These are phyloP conservation scores for Boletus sensibilis DNA, from an alignment of 768 basidiomycete species.

Conservation along the genomic window DNA sequence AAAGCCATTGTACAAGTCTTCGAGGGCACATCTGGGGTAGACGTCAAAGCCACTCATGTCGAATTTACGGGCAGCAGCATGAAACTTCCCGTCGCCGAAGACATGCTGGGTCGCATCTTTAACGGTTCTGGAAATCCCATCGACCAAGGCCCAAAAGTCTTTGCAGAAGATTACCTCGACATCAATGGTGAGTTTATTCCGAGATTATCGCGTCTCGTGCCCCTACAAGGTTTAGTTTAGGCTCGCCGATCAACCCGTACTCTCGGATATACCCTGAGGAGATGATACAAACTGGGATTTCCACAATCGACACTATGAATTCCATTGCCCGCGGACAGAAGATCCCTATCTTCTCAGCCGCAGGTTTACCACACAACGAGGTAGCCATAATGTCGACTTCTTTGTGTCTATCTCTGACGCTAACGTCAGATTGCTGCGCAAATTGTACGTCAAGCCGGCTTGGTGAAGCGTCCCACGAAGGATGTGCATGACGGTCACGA, in stretches of 20 bases:
- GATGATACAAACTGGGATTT: constrained; percentile 99
- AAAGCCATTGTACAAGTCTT: constrained; percentile 99
- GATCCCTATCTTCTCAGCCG: constrained; percentile 99
- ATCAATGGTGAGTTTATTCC: constrained; percentile 80
- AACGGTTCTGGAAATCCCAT: constrained; percentile 98
- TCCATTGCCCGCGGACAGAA: constrained; percentile 99
- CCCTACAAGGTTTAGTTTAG: constrained; percentile 41
- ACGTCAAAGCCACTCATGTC: constrained; percentile 96
- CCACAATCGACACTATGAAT: constrained; percentile 97
- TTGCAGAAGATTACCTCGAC: constrained; percentile 98
- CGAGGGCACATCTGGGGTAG: constrained; percentile 95
- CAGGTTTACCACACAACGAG: constrained; percentile 98
- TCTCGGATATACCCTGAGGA: constrained; percentile 99
- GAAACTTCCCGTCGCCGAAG: constrained; percentile 98
- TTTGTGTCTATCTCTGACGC: constrained; percentile 24
- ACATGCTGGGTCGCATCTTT: constrained; percentile 99
- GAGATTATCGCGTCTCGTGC: neutral
- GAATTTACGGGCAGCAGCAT: constrained; percentile 98
- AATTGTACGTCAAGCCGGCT: constrained; percentile 98
- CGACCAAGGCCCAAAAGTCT: constrained; percentile 97
- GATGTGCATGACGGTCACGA: constrained; percentile 98
- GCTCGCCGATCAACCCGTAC: constrained; percentile 96
- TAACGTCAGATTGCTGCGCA: constrained; percentile 89
- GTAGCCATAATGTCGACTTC: constrained; percentile 41
- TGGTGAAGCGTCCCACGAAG: constrained; percentile 95